Percentiles rank a stretch among this genome's conserved stretches.
phyloP scores from a whole-genome alignment of 495 filamentous ascomycete species.

The Penicillium malachiteum region DNA sequence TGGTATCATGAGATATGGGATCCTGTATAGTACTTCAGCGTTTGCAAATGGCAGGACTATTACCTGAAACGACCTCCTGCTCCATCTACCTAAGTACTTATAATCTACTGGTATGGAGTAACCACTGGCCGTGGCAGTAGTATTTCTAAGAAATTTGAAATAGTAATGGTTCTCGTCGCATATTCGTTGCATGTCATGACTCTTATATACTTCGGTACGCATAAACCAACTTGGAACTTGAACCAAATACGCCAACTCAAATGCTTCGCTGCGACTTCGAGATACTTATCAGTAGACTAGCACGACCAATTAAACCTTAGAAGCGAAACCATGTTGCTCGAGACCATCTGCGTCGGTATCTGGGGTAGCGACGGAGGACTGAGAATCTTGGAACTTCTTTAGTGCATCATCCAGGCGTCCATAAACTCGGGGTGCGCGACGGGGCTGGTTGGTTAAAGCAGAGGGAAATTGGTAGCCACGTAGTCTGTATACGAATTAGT shows the following conservation, averaged over 20 bases:
- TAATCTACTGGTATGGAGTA: too few relatives aligned
- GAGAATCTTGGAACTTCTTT: slow-evolving; percentile 51
- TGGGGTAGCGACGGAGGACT: slow-evolving; percentile 47
- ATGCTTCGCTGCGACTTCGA: slow-evolving; percentile 7
- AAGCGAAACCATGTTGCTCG: slow-evolving; percentile 60
- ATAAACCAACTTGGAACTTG: neutral
- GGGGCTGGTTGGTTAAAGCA: slow-evolving; percentile 59
- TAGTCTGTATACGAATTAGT: slow-evolving; percentile 43
- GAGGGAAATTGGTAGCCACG: slow-evolving; percentile 83
- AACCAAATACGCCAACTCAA: slow-evolving; percentile 7
- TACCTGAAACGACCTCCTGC: neutral
- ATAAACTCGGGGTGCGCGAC: slow-evolving; percentile 69
- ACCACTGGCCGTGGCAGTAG: too few relatives aligned
- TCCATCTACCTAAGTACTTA: too few relatives aligned
- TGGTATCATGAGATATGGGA: slow-evolving; percentile 22
- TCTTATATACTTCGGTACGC: slow-evolving; percentile 4
- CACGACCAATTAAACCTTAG: slow-evolving; percentile 31
- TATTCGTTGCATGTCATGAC: neutral
- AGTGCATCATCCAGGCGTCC: slow-evolving; percentile 51
- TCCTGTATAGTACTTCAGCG: slow-evolving; percentile 29
- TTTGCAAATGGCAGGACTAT: slow-evolving; percentile 15
- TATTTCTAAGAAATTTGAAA: too few relatives aligned
- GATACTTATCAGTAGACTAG: neutral
- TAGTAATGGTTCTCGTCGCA: too few relatives aligned
- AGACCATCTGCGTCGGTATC: slow-evolving; percentile 54